Evolutionary conservation across 768 basidiomycete species (phyloP).

Genomic region (Harrya chromipes): DNA sequence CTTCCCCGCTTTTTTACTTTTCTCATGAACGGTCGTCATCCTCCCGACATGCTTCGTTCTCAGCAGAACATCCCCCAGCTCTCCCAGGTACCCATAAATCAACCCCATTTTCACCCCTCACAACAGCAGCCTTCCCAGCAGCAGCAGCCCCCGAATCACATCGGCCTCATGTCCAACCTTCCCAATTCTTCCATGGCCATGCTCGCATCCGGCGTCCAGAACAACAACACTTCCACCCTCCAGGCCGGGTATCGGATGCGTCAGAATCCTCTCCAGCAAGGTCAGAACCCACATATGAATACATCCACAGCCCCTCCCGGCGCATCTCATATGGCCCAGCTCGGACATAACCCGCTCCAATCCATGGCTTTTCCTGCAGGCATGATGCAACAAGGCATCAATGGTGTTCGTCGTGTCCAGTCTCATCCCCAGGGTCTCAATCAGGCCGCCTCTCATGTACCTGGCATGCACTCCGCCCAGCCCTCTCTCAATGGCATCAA

Average conservation of each 20-base stretch:
- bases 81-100: conserved; percentile 34
- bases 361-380: conserved; percentile 40
- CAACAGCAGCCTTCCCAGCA: conserved; percentile 37
- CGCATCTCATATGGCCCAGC: conserved; percentile 27
- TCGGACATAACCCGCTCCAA: conserved; percentile 39
- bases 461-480: conserved; percentile 35
- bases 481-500: conserved; percentile 36
- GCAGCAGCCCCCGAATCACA: conserved; percentile 33
- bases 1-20: conserved; percentile 3
- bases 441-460: conserved; percentile 34
- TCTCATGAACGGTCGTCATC: conserved; percentile 48
- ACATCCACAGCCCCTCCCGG: conserved; percentile 26
- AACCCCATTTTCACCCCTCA: conserved; percentile 36
- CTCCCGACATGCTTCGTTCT: conserved; percentile 43
- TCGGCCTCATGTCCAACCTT: conserved; percentile 36
- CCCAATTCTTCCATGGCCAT: conserved; percentile 39
- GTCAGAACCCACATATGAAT: conserved; percentile 35
- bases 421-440: conserved; percentile 54
- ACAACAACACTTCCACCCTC: conserved; percentile 19
- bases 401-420: conserved; percentile 50
- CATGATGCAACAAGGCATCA: conserved; percentile 41
- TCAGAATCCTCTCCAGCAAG: conserved; percentile 37
- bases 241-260: conserved; percentile 34
- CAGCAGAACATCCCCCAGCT: conserved; percentile 42
- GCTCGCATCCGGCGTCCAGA: conserved; percentile 31